Percentiles rank a stretch among this genome's conserved stretches.
Evolutionary conservation across 108 stramenopile genomes (phyloP).

Genomic region (Aurantiochytrium sp.): DNA sequence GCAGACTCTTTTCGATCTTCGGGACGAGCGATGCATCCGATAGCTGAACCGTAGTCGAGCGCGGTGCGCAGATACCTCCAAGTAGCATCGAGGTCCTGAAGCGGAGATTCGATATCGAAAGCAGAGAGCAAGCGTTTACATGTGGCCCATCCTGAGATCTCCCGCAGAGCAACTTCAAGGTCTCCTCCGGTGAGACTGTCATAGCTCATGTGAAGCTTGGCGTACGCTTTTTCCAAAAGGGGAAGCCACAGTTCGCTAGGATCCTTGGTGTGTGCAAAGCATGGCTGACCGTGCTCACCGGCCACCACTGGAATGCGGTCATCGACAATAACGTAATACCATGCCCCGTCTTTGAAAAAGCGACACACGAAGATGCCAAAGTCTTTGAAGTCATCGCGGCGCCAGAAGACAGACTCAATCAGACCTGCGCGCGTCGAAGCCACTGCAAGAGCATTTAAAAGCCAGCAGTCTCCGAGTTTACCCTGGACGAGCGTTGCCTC

Average conservation of each 20-base stretch:
- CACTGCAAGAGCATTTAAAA: background rate
- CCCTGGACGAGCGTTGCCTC: background rate
- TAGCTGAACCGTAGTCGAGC: background rate
- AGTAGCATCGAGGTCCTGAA: background rate
- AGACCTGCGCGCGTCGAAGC: background rate
- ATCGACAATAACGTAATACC: background rate
- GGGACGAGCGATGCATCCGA: background rate
- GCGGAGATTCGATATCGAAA: background rate
- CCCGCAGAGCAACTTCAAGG: background rate
- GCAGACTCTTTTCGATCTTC: background rate
- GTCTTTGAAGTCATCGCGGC: background rate
- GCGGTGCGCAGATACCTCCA: background rate
- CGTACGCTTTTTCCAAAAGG: constrained; percentile 34
- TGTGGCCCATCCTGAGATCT: background rate
- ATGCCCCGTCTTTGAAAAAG: background rate
- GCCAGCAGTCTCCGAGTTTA: background rate
- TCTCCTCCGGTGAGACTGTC: background rate
- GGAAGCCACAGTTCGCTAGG: constrained; percentile 22
- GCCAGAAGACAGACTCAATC: background rate
- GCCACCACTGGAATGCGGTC: background rate
- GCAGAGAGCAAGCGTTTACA: background rate
- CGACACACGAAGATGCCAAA: constrained; percentile 1
- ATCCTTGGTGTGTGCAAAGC: background rate
- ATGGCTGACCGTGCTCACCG: background rate
- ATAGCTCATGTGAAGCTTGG: constrained; percentile 26